A percentile compares a stretch with the other conserved stretches of the same genome.
These are phyloP conservation scores for Yamadazyma sp. DNA, from an alignment of 1,139 yeast genomes.

Conservation along the genomic window DNA sequence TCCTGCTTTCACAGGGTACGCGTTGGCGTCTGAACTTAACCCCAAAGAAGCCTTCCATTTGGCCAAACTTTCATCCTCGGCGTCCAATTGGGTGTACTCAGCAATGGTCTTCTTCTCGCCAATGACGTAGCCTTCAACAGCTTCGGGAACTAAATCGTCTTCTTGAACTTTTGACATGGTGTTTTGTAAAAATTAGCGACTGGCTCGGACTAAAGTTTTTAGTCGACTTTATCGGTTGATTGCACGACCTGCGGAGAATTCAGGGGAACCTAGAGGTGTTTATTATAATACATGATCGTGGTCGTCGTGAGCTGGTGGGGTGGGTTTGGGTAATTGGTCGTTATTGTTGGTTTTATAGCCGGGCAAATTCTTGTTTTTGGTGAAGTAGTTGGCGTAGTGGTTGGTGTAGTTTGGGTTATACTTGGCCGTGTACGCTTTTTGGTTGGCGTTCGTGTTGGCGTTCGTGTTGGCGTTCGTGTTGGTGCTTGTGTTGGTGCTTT, in stretches of 20 bases:
- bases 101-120: conserved; percentile 83
- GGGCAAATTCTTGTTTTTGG: too few relatives aligned
- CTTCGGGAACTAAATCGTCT: conserved; percentile 66
- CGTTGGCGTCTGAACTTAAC: conserved; percentile 50
- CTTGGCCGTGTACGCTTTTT: too few relatives aligned
- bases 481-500: not conserved
- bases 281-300: too few relatives aligned
- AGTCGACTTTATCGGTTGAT: not conserved
- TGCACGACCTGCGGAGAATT: not conserved
- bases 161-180: conserved; percentile 21
- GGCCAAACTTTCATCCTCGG: conserved; percentile 86
- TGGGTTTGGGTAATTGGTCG: too few relatives aligned
- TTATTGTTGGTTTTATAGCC: too few relatives aligned
- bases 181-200: not conserved
- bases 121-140: conserved; percentile 69
- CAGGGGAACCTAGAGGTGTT: too few relatives aligned
- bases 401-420: too few relatives aligned
- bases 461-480: not conserved
- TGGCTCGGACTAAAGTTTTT: too few relatives aligned
- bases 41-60: conserved; percentile 95
- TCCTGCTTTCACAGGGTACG: conserved; percentile 65
- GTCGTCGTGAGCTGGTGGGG: too few relatives aligned
- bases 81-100: conserved; percentile 82
- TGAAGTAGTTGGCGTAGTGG: too few relatives aligned
- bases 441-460: too few relatives aligned